phyloP scores from a whole-genome alignment of 805 yeast species.

The Ogataea methanolica region DNA sequence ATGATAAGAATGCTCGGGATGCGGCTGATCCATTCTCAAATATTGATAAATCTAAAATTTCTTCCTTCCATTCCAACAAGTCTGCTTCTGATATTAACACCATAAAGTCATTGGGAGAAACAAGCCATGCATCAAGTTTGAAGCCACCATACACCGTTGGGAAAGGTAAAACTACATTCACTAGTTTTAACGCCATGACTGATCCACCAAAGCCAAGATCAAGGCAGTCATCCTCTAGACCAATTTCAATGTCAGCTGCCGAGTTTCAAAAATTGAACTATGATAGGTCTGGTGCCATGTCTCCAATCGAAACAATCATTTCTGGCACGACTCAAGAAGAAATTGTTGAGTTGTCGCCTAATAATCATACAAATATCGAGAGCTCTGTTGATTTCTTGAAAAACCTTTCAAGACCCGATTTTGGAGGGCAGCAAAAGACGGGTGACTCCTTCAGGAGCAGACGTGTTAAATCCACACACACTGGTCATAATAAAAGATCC shows the following conservation, averaged over 20 bases:
- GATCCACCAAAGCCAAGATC: neutral
- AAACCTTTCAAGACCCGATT: conserved; percentile 20
- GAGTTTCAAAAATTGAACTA: conserved; percentile 13
- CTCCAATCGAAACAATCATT: conserved; percentile 24
- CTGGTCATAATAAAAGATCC: conserved; percentile 26
- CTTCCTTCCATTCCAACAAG: conserved; percentile 15
- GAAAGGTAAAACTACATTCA: neutral
- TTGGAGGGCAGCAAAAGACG: conserved; percentile 18
- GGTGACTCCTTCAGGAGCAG: conserved; percentile 21
- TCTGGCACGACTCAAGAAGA: conserved; percentile 29
- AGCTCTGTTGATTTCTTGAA: conserved; percentile 37
- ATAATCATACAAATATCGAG: conserved; percentile 24
- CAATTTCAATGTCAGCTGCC: conserved; percentile 33
- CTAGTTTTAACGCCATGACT: neutral
- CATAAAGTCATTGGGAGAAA: neutral
- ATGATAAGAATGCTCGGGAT: neutral
- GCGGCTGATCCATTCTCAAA: conserved; percentile 37
- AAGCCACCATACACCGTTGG: conserved; percentile 1
- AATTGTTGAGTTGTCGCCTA: conserved; percentile 29
- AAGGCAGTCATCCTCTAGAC: conserved; percentile 20
- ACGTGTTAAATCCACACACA: conserved; percentile 14
- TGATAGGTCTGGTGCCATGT: conserved; percentile 7
- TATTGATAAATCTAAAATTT: conserved; percentile 36
- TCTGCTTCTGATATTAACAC: conserved; percentile 7
- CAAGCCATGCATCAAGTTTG: conserved; percentile 3